A percentile compares a stretch with the other conserved stretches of the same genome.
Conservation (phyloP, 371 early-diverging fungal species). For the Mortierella sp. region DNA sequence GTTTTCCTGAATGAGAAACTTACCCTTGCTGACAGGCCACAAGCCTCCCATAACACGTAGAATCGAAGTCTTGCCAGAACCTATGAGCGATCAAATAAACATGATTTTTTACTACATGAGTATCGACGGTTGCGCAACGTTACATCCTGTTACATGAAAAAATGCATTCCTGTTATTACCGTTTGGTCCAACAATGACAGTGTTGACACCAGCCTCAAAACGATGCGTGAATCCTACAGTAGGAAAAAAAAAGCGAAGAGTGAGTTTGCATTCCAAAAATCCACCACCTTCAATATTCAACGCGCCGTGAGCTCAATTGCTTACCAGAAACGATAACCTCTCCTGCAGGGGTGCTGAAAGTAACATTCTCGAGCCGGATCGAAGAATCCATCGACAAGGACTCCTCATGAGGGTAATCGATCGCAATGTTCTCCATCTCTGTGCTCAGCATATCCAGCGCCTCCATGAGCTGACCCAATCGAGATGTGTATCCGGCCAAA, state of each 20-base stretch:
- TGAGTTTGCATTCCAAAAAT: background rate
- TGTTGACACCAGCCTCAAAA: slow-evolving; percentile 67
- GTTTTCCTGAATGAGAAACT: background rate
- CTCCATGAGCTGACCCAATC: slow-evolving; percentile 88
- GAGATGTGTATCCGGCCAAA: slow-evolving; percentile 88
- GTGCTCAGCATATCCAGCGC: slow-evolving; percentile 67
- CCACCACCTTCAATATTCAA: background rate
- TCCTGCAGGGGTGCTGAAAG: slow-evolving; percentile 49
- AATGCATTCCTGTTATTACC: slow-evolving; percentile 65
- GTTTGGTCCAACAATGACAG: slow-evolving; percentile 81
- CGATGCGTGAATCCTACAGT: slow-evolving; percentile 60
- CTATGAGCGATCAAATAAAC: slow-evolving; percentile 38
- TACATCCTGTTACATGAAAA: background rate
- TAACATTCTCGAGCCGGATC: slow-evolving; percentile 52
- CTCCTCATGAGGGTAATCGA: slow-evolving; percentile 59
- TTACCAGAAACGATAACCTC: slow-evolving; percentile 42
- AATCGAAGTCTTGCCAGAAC: slow-evolving; percentile 77
- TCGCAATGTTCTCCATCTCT: slow-evolving; percentile 62
- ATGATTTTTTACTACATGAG: background rate
- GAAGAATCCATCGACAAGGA: slow-evolving; percentile 29
- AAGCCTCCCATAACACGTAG: slow-evolving; percentile 80
- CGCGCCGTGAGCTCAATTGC: background rate
- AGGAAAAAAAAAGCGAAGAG: background rate
- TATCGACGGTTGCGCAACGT: background rate
- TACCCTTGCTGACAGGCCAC: slow-evolving; percentile 75